Evolutionary conservation across 75 land plant genomes (phyloP), one percentile per base, ranked within the genome.

Genomic region (Ceratopteris richardii): DNA sequence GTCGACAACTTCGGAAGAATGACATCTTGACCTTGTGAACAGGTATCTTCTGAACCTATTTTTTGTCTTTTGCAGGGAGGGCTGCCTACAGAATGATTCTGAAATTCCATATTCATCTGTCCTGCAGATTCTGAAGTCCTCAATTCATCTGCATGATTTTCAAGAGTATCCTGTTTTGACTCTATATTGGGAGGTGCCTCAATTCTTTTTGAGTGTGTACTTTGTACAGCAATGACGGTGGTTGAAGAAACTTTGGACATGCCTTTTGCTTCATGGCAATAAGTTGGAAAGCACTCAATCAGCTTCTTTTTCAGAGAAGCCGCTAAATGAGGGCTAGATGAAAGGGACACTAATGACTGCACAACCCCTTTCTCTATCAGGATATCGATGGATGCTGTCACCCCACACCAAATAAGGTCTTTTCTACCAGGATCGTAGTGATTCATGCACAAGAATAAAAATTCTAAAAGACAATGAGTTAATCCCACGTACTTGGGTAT

Each of bases 401-500:
- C 84, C 40, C 97, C 81, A 29, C 57, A 27, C 44, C 29, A 48
- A 44, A 95, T 63, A 48, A 82, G 28, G 39, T 76, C 80, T 26
- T 62, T 84, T 54, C 86, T 64, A 0, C 53, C 41, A 18, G 74
- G 66, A 61, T 90, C 99, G 63, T 82, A 95, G 55, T 87, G 77
- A 39, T 95, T 97, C 44, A 78, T 66, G 30, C 85, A 68, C 14
- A 77, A 74, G 47, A 95, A 74, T 59, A 95, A 65, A 75, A 90
- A 95, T 51, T 95, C 97, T 64, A 95, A 76, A 30, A 95, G 83
- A 10, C 76, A 62, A n/a, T 84, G 75, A 10, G 97, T 84, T 23
- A 95, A 76, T 55, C 84, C 89, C 0, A 66, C 58, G 58, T 90
- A 86, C 60, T 69, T 75, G 0, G 88, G 91, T 2, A 95, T 68